Conservation (phyloP, 176 grass and related monocot genomes). For the Dactylis glomerata region DNA sequence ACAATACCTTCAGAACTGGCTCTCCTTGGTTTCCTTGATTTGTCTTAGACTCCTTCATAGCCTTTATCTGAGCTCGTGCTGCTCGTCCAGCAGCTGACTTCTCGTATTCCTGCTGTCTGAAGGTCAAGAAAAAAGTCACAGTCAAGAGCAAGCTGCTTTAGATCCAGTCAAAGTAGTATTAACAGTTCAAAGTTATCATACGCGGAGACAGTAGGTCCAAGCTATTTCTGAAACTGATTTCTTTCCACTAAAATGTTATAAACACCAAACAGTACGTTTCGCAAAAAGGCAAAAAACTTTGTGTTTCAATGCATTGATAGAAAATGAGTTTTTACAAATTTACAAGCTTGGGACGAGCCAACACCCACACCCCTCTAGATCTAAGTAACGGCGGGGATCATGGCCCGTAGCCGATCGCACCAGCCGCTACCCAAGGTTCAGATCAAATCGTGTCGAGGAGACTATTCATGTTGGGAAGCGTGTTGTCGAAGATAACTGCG, state of each 20-base stretch:
- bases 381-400: no score
- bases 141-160: background rate
- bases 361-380: no score
- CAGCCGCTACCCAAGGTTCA: no score
- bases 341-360: no score
- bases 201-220: background rate
- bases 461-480: no score
- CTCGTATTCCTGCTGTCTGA: conserved; percentile 74
- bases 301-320: no score
- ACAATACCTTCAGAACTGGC: conserved; percentile 79
- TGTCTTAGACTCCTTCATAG: conserved; percentile 65
- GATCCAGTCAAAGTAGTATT: background rate
- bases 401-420: no score
- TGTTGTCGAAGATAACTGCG: no score
- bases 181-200: background rate
- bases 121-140: background rate
- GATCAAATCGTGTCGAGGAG: no score
- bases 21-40: conserved; percentile 74
- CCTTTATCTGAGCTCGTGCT: conserved; percentile 77
- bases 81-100: conserved; percentile 87
- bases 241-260: background rate
- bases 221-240: background rate
- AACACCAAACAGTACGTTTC: background rate
- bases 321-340: no score
- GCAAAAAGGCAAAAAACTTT: no score